phyloP scores from a whole-genome alignment of 768 basidiomycete species.

The Crucibulum laeve region DNA sequence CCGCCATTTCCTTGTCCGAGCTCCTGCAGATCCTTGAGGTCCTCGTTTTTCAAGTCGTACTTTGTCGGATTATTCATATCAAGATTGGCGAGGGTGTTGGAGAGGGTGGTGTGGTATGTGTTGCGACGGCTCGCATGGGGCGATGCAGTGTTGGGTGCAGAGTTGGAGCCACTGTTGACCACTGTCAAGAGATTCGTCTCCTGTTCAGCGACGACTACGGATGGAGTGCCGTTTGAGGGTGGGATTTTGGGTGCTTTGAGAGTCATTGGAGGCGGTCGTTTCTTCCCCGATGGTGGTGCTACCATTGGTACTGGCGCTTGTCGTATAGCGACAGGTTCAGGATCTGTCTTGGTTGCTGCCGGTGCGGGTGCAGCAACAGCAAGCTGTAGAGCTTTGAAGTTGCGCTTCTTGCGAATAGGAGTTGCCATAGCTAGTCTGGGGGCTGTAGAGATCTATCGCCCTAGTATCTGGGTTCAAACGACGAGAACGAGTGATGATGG shows the following conservation, averaged over 20 bases:
- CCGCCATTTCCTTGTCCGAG: conserved; percentile 96
- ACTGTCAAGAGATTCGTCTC: conserved; percentile 45
- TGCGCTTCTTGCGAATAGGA: conserved; percentile 85
- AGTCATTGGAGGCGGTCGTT: conserved; percentile 79
- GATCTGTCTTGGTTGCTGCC: conserved; percentile 18
- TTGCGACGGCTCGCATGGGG: conserved; percentile 49
- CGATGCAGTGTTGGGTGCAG: conserved; percentile 53
- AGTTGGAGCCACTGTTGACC: conserved; percentile 39
- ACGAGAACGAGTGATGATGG: no score
- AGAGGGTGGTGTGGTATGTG: conserved; percentile 76
- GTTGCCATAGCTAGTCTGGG: conserved; percentile 46
- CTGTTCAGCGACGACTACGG: conserved; percentile 35
- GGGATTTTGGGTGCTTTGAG: conserved; percentile 68
- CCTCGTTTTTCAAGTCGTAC: conserved; percentile 82
- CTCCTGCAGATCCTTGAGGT: conserved; percentile 86
- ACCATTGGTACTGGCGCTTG: conserved; percentile 38
- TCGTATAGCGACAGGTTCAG: conserved; percentile 42
- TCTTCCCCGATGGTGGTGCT: conserved; percentile 47
- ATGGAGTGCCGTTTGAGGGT: conserved; percentile 32
- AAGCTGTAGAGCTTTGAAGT: conserved; percentile 84
- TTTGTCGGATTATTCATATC: conserved; percentile 86
- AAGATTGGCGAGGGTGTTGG: conserved; percentile 80
- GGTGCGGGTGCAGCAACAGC: conserved; percentile 37
- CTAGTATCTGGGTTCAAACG: no score
- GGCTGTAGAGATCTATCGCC: no score